Conservation (phyloP, 1,139 yeast species). For the Ogataea hybrid region DNA sequence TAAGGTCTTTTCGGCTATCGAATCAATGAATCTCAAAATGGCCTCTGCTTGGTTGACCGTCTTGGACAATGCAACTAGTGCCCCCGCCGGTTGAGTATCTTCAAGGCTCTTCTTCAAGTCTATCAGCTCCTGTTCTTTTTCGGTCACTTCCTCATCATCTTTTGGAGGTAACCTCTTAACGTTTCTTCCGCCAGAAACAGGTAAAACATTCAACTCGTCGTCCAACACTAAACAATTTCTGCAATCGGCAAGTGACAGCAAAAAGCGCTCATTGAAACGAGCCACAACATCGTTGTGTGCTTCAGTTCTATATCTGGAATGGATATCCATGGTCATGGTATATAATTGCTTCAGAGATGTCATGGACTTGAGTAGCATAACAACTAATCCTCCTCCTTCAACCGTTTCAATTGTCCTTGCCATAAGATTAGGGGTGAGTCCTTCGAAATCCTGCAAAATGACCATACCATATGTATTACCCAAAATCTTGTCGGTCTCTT, state of each 20-base stretch:
- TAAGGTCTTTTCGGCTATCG: slow-evolving; percentile 85
- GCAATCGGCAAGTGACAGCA: slow-evolving; percentile 81
- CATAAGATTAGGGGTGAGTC: slow-evolving; percentile 90
- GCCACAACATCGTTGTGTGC: slow-evolving; percentile 97
- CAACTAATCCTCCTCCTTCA: slow-evolving; percentile 97
- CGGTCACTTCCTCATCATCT: slow-evolving; percentile 55
- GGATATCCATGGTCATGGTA: slow-evolving; percentile 98
- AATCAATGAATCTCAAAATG: slow-evolving; percentile 86
- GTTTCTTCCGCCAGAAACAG: slow-evolving; percentile 91
- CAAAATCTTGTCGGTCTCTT: slow-evolving; percentile 92
- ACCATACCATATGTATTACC: slow-evolving; percentile 99
- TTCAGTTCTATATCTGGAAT: slow-evolving; percentile 93
- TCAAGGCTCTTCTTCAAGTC: slow-evolving; percentile 76
- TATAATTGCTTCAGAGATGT: slow-evolving; percentile 90
- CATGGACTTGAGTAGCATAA: slow-evolving; percentile 87
- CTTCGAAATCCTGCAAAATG: slow-evolving; percentile 95
- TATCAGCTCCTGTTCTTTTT: slow-evolving; percentile 64
- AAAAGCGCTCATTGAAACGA: slow-evolving; percentile 92
- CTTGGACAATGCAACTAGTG: slow-evolving; percentile 73
- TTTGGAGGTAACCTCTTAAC: slow-evolving; percentile 83
- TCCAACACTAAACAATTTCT: slow-evolving; percentile 90
- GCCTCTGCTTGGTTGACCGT: slow-evolving; percentile 98
- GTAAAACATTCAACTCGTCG: slow-evolving; percentile 92
- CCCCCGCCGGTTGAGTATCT: slow-evolving; percentile 93
- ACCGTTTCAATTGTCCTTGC: slow-evolving; percentile 98